Percentiles rank a stretch among this genome's conserved stretches.
phyloP scores from a whole-genome alignment of 2,329 filamentous ascomycete species.

The Monosporascus sp. region DNA sequence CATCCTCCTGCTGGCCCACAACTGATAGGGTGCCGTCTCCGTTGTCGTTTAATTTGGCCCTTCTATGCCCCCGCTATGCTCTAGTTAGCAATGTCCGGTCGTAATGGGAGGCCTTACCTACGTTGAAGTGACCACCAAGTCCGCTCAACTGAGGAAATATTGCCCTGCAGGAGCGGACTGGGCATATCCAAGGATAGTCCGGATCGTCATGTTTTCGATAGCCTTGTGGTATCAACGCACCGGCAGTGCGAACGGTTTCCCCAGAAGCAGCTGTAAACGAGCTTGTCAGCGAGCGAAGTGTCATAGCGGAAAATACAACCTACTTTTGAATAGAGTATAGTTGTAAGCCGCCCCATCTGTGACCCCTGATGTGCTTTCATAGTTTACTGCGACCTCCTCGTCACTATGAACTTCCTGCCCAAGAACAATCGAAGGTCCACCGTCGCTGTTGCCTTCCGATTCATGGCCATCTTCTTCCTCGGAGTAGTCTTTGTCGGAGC shows the following conservation, averaged over 20 bases:
- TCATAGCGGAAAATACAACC: not conserved
- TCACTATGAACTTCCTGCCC: not conserved
- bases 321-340: not conserved
- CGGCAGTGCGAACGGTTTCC: slow-evolving; percentile 6
- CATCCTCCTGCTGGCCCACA: slow-evolving; percentile 8
- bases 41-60: slow-evolving; percentile 32
- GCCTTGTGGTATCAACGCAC: slow-evolving; percentile 27
- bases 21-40: slow-evolving; percentile 33
- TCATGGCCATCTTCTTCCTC: no score
- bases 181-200: slow-evolving; percentile 27
- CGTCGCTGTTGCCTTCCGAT: no score
- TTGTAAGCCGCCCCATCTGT: not conserved
- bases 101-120: slow-evolving; percentile 1
- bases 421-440: not conserved
- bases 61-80: slow-evolving; percentile 12
- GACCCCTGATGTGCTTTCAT: not conserved
- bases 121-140: slow-evolving; percentile 17
- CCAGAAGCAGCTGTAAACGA: slow-evolving; percentile 6
- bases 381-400: not conserved
- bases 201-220: slow-evolving; percentile 23
- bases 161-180: slow-evolving; percentile 30
- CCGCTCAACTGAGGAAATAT: slow-evolving; percentile 15
- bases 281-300: not conserved
- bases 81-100: slow-evolving; percentile 1
- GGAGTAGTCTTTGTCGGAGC: not conserved